Evolutionary conservation across 2,329 filamentous ascomycete genomes (phyloP).

Genomic region (Zymoseptoria tritici): DNA sequence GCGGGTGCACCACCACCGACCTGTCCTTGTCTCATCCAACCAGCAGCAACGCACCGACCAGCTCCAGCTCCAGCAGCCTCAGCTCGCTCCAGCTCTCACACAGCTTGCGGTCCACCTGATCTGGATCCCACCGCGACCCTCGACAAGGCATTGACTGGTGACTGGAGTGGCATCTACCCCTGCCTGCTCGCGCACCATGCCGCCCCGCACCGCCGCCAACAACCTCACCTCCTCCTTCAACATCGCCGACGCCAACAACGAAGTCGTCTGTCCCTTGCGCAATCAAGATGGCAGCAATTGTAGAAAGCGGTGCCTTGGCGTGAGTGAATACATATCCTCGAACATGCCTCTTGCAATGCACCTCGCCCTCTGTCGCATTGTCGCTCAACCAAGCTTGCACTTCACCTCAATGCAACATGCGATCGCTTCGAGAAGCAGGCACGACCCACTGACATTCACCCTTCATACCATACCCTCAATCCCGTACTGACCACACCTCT

Average conservation of each 20-base stretch:
- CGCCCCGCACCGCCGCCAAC: conserved; percentile 67
- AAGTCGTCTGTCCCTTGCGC: conserved; percentile 90
- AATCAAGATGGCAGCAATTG: conserved; percentile 97
- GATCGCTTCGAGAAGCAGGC: neutral
- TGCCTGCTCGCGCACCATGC: conserved; percentile 50
- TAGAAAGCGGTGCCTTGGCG: conserved; percentile 94
- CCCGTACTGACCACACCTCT: conserved; percentile 24
- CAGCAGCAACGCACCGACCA: neutral
- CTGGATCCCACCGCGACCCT: neutral
- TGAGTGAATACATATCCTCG: conserved; percentile 52
- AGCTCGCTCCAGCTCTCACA: neutral
- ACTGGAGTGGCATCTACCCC: neutral
- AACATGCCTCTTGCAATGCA: conserved; percentile 16
- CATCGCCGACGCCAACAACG: conserved; percentile 84
- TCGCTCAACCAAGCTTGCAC: neutral
- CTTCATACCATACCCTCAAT: neutral
- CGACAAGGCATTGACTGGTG: neutral
- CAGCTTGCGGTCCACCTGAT: neutral
- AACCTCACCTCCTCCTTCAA: conserved; percentile 65
- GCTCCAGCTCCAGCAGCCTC: conserved; percentile 3
- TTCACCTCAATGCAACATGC: neutral
- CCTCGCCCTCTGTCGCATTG: neutral
- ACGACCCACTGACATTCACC: neutral
- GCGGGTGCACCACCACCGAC: neutral
- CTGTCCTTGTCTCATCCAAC: neutral